phyloP scores from a whole-genome alignment of 129 eudicot species.

The Logfia minima region DNA sequence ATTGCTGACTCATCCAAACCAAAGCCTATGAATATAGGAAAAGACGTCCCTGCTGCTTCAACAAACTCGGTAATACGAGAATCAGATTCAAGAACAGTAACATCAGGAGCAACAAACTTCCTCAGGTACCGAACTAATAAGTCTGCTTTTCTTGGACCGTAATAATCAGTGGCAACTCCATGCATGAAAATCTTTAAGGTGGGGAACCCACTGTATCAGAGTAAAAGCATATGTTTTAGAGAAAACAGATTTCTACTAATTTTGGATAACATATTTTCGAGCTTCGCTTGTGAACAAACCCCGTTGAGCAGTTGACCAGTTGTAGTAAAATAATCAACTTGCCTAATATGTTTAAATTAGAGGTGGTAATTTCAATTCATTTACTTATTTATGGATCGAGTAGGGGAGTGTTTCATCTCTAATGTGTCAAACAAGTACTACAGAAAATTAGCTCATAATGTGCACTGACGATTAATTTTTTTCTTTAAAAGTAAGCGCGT shows the following conservation, averaged over 20 bases:
- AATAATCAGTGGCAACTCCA: slow-evolving; percentile 90
- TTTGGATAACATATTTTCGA: background rate
- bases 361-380: background rate
- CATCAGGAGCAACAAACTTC: slow-evolving; percentile 96
- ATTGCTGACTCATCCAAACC: slow-evolving; percentile 75
- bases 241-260: slow-evolving; percentile 1
- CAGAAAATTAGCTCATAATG: background rate
- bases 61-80: slow-evolving; percentile 68
- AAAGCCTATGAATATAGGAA: slow-evolving; percentile 84
- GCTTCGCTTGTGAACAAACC: background rate
- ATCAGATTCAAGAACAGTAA: slow-evolving; percentile 70
- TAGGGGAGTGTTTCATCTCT: background rate
- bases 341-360: background rate
- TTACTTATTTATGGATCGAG: background rate
- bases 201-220: slow-evolving; percentile 82
- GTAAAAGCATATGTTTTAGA: slow-evolving; percentile 9
- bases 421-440: background rate
- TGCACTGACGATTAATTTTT: too few relatives aligned
- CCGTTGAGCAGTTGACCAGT: background rate
- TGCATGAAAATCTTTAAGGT: slow-evolving; percentile 86
- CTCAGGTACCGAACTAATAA: slow-evolving; percentile 63
- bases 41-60: slow-evolving; percentile 65
- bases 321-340: background rate
- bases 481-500: background rate
- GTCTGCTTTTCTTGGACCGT: slow-evolving; percentile 87